phyloP scores from a whole-genome alignment of 345 rosid species.

The Balakata baccata region DNA sequence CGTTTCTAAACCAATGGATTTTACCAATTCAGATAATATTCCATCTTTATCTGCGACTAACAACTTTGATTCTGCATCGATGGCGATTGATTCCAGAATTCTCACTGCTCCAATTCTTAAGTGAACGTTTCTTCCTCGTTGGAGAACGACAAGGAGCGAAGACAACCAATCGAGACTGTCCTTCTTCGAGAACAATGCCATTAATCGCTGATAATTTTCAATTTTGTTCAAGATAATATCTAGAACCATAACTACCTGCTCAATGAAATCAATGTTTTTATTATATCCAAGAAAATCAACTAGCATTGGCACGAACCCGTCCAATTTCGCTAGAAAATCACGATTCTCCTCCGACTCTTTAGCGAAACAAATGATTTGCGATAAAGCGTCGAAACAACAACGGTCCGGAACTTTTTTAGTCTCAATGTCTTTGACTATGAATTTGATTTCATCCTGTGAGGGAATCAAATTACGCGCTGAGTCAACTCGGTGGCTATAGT shows the following conservation, averaged over 20 bases:
- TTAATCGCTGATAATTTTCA: conserved; percentile 35
- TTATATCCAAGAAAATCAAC: conserved; percentile 36
- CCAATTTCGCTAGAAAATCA: conserved; percentile 43
- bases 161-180: conserved; percentile 32
- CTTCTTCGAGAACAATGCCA: conserved; percentile 37
- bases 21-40: conserved; percentile 41
- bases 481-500: conserved; percentile 20
- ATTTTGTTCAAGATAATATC: conserved; percentile 36
- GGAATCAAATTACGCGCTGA: conserved; percentile 23
- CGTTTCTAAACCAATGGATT: conserved; percentile 35
- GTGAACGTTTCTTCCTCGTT: conserved; percentile 38
- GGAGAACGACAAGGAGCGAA: conserved; percentile 46
- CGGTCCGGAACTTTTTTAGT: conserved; percentile 10
- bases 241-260: conserved; percentile 45
- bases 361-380: conserved; percentile 45
- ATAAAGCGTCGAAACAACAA: conserved; percentile 20
- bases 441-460: conserved; percentile 37
- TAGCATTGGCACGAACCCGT: conserved; percentile 50
- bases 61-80: conserved; percentile 49
- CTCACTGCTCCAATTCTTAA: conserved; percentile 53
- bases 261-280: conserved; percentile 24
- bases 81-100: conserved; percentile 56
- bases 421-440: conserved; percentile 26
- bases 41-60: conserved; percentile 55
- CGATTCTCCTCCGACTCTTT: conserved; percentile 55